Percentiles rank a stretch among this genome's conserved stretches.
These are phyloP conservation scores for Sugiyamaella chiloensis DNA, from an alignment of 805 yeast genomes.

Conservation along the genomic window DNA sequence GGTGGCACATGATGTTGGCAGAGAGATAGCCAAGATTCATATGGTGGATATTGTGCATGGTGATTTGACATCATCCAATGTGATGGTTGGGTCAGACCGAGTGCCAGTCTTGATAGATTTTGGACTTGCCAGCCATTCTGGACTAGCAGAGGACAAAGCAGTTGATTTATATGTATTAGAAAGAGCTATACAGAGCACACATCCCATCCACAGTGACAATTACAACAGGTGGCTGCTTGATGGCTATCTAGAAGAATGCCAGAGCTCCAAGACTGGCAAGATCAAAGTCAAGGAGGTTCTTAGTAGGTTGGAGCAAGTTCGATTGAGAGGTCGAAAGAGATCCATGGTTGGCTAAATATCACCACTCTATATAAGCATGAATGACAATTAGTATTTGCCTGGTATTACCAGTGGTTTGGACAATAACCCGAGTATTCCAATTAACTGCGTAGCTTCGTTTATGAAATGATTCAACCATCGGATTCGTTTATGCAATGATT, in stretches of 20 bases:
- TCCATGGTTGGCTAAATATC: constrained; percentile 73
- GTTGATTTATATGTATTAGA: constrained; percentile 96
- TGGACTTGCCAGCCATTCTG: constrained; percentile 78
- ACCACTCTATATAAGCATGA: neutral
- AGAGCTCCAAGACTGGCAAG: constrained; percentile 23
- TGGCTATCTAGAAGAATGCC: constrained; percentile 49
- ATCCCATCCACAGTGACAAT: constrained; percentile 62
- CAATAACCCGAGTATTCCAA: neutral
- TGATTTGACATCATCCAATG: constrained; percentile 87
- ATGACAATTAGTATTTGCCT: neutral
- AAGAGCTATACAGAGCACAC: constrained; percentile 87
- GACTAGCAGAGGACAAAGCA: constrained; percentile 85
- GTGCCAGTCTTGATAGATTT: constrained; percentile 77
- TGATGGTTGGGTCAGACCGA: constrained; percentile 45
- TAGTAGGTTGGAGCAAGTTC: constrained; percentile 72
- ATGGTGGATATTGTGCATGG: constrained; percentile 82
- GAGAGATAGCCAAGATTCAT: constrained; percentile 68
- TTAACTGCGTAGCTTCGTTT: too few relatives aligned
- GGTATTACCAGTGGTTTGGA: neutral
- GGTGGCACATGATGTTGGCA: constrained; percentile 51
- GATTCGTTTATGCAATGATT: too few relatives aligned
- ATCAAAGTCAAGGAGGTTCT: constrained; percentile 47
- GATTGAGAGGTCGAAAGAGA: constrained; percentile 91
- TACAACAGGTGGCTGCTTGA: constrained; percentile 70
- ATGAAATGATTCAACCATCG: too few relatives aligned